Evolutionary conservation across 2,329 filamentous ascomycete species (phyloP).

Genomic region (Madurella fahalii): DNA sequence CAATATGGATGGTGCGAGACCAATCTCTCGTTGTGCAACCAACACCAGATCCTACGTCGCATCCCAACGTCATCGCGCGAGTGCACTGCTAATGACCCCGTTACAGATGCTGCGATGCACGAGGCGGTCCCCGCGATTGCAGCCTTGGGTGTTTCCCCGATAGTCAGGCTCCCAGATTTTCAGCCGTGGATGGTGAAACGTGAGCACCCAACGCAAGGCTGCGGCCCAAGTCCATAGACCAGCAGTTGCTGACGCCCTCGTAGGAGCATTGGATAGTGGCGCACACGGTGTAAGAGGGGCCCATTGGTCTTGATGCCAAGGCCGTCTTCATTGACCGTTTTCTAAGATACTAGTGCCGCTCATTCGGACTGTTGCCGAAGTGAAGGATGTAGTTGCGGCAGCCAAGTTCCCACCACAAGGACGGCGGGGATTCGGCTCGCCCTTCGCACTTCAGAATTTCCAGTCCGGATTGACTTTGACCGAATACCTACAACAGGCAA

Average conservation of each 20-base stretch:
- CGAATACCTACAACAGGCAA: constrained; percentile 55
- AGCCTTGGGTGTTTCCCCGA: constrained; percentile 50
- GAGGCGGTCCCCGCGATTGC: constrained; percentile 55
- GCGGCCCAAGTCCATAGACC: background rate
- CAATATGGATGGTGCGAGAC: constrained; percentile 45
- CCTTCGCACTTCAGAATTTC: constrained; percentile 50
- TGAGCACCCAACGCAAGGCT: constrained; percentile 30
- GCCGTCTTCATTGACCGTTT: background rate
- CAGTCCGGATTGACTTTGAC: constrained; percentile 44
- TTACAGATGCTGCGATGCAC: constrained; percentile 51
- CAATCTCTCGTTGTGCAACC: background rate
- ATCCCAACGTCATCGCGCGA: background rate
- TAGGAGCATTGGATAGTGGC: constrained; percentile 54
- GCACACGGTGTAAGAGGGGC: constrained; percentile 48
- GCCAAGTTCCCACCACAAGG: constrained; percentile 56
- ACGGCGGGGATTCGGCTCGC: constrained; percentile 52
- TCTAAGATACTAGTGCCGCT: constrained; percentile 48
- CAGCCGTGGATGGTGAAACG: constrained; percentile 55
- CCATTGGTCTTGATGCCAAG: background rate
- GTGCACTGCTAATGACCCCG: constrained; percentile 5
- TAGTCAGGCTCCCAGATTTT: constrained; percentile 55
- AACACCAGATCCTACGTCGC: background rate
- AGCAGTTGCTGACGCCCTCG: constrained; percentile 21
- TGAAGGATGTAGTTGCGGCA: constrained; percentile 45
- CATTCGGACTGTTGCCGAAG: constrained; percentile 51